phyloP scores from a whole-genome alignment of 345 rosid genomes.

The rapeseed (Brassica napus) region Da-Ae NC_063438.1:5816001-5816500 shows the following conservation, averaged over 20 bases:
- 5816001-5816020: background rate
- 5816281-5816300: background rate
- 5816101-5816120: background rate
- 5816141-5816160: background rate
- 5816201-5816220: background rate
- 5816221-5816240: background rate
- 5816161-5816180: background rate
- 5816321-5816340: too few relatives aligned
- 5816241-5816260: background rate
- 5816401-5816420: background rate
- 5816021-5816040: too few relatives aligned
- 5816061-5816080: background rate
- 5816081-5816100: background rate
- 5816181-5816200: background rate
- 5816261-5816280: background rate
- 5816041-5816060: background rate
- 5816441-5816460: background rate
- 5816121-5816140: background rate
- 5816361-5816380: too few relatives aligned
- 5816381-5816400: background rate
- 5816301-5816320: too few relatives aligned
- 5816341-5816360: too few relatives aligned
- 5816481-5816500: background rate
- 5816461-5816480: background rate
- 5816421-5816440: background rate